phyloP scores from a whole-genome alignment of 106 monocot genomes.

The Phalaenopsis equestris region DNA sequence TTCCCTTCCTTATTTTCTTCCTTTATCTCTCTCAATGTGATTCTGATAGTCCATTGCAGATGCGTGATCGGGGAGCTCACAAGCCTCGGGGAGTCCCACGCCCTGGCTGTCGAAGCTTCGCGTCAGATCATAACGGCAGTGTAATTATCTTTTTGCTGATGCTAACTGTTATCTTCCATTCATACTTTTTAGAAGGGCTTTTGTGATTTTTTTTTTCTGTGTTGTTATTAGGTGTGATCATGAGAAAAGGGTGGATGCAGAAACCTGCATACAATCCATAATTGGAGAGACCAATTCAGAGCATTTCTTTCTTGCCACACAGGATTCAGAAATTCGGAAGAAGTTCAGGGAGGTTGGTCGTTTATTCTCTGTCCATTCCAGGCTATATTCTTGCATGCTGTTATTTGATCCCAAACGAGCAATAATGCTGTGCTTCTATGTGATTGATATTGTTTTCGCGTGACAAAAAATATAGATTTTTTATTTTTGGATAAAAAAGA shows the following conservation, averaged over 20 bases:
- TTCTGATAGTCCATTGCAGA: conserved; percentile 3
- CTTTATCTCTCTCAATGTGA: background rate
- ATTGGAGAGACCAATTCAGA: conserved; percentile 54
- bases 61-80: conserved; percentile 62
- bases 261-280: conserved; percentile 50
- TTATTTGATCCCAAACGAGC: background rate
- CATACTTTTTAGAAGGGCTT: background rate
- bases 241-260: conserved; percentile 67
- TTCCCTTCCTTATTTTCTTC: background rate
- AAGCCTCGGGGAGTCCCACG: conserved; percentile 54
- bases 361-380: background rate
- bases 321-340: conserved; percentile 66
- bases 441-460: no score
- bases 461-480: no score
- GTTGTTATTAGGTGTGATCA: conserved; percentile 72
- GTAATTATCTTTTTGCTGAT: conserved; percentile 12
- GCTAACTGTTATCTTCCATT: background rate
- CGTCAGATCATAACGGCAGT: conserved; percentile 48
- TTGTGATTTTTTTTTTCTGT: background rate
- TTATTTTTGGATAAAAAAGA: no score
- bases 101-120: conserved; percentile 34
- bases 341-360: conserved; percentile 47
- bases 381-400: background rate
- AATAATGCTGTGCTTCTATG: no score
- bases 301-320: conserved; percentile 91